Evolutionary conservation across 805 yeast genomes (phyloP).

Genomic region (Saturnispora besseyi): DNA sequence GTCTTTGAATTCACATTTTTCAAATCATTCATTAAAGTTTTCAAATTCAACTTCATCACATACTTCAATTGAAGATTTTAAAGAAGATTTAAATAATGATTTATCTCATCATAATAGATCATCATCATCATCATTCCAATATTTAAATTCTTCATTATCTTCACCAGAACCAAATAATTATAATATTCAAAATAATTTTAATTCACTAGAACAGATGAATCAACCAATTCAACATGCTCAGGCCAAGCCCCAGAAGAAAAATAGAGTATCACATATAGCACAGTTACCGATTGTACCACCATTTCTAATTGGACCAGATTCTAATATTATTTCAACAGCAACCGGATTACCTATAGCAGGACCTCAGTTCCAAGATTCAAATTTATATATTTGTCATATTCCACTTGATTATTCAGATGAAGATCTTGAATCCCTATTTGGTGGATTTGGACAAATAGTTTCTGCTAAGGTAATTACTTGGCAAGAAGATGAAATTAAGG

Average conservation of each 20-base stretch:
- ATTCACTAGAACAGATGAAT: neutral
- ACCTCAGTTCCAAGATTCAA: conserved; percentile 54
- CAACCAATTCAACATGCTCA: neutral
- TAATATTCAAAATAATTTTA: neutral
- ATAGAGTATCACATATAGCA: neutral
- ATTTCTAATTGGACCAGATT: conserved; percentile 23
- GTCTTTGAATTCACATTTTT: conserved; percentile 14
- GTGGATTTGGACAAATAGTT: conserved; percentile 40
- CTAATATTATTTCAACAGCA: conserved; percentile 22
- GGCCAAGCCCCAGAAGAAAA: neutral
- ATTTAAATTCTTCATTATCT: neutral
- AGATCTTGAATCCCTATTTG: conserved; percentile 37
- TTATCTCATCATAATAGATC: neutral
- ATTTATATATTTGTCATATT: conserved; percentile 60
- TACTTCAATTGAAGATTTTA: neutral
- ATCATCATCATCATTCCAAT: neutral
- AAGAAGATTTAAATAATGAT: neutral
- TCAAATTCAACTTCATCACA: neutral
- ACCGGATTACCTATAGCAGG: conserved; percentile 36
- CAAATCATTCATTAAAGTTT: neutral
- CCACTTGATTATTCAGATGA: conserved; percentile 48
- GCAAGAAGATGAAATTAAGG: conserved; percentile 25
- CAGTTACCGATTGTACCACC: conserved; percentile 13
- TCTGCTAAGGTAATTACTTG: conserved; percentile 50
- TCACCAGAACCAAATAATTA: neutral